Conservation (phyloP, 371 early-diverging fungal genomes). For the Mucor plumbeus region DNA sequence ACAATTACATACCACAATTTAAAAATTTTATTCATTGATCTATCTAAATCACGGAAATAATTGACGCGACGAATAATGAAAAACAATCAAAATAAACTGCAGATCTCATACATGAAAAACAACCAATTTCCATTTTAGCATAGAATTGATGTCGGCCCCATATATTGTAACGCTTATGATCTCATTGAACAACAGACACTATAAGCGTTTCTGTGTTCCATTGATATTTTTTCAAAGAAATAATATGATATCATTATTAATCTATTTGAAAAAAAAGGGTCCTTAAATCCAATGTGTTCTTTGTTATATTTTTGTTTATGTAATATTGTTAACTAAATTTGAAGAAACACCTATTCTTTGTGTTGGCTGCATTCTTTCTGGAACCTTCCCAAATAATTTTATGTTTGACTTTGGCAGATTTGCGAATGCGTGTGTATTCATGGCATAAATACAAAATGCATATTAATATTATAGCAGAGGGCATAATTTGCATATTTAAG, state of each 20-base stretch:
- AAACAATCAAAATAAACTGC: neutral
- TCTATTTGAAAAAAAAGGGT: neutral
- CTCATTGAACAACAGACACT: neutral
- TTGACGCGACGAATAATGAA: conserved; percentile 4
- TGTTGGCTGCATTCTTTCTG: neutral
- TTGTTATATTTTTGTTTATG: neutral
- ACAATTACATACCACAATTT: no score
- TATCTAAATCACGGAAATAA: neutral
- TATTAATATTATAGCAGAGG: no score
- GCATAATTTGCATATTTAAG: no score
- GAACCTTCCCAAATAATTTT: neutral
- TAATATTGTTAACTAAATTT: neutral
- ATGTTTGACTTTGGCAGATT: neutral
- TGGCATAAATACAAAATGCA: no score
- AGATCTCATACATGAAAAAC: neutral
- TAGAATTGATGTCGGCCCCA: neutral
- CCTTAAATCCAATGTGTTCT: neutral
- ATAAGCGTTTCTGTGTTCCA: neutral
- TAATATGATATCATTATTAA: conserved; percentile 2
- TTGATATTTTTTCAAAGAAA: neutral
- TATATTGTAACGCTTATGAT: neutral
- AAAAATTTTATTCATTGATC: no score
- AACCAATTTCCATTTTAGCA: neutral
- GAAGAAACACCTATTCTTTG: neutral
- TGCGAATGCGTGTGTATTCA: neutral